phyloP scores from a whole-genome alignment of 495 filamentous ascomycete species.

The Xylaria palmicola region DNA sequence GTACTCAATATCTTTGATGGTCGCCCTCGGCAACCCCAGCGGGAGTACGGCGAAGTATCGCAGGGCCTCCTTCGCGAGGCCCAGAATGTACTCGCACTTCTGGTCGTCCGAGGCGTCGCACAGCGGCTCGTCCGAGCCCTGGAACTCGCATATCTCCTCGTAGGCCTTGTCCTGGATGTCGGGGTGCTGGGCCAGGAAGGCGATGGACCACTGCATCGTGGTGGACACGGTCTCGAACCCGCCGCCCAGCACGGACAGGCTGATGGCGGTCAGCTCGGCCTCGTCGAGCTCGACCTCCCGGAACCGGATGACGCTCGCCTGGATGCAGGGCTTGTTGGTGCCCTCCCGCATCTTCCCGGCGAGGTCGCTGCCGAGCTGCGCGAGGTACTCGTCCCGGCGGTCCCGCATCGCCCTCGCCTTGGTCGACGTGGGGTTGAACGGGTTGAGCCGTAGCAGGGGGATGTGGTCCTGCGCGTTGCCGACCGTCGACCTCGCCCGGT shows the following conservation, averaged over 20 bases:
- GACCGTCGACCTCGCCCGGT: conserved; percentile 58
- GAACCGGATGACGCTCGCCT: conserved; percentile 63
- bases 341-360: conserved; percentile 59
- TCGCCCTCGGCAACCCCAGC: conserved; percentile 59
- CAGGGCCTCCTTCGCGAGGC: conserved; percentile 59
- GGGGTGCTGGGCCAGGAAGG: conserved; percentile 53
- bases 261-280: conserved; percentile 61
- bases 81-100: conserved; percentile 59
- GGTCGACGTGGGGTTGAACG: conserved; percentile 49
- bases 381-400: conserved; percentile 60
- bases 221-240: conserved; percentile 65
- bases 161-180: conserved; percentile 62
- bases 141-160: conserved; percentile 54
- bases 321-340: conserved; percentile 61
- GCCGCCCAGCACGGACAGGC: conserved; percentile 61
- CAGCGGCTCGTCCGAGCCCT: conserved; percentile 51
- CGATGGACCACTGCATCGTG: conserved; percentile 62
- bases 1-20: conserved; percentile 60
- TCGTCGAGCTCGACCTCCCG: conserved; percentile 58
- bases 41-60: conserved; percentile 61
- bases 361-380: conserved; percentile 49
- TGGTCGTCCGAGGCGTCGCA: conserved; percentile 61
- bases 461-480: conserved; percentile 67
- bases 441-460: conserved; percentile 57
- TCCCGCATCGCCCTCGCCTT: conserved; percentile 58